Evolutionary conservation across 441 rosid species (phyloP).

Genomic region (Bruguiera hainesii): DNA sequence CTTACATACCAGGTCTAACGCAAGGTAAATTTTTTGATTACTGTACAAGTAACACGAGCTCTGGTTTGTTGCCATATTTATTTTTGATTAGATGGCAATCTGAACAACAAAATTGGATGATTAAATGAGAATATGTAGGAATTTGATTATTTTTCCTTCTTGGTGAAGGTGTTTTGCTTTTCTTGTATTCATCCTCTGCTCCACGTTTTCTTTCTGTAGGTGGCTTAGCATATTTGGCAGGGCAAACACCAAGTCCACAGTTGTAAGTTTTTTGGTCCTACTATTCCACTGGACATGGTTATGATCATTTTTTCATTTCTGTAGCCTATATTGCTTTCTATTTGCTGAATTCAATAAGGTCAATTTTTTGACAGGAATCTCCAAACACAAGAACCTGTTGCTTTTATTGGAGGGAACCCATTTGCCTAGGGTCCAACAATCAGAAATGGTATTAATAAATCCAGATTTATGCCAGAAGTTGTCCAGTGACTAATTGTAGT

Average conservation of each 20-base stretch:
- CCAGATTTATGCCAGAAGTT: constrained; percentile 16
- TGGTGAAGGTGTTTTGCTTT: background rate
- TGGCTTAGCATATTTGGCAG: constrained; percentile 62
- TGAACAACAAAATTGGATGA: constrained; percentile 10
- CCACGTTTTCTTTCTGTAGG: constrained; percentile 43
- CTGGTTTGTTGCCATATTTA: background rate
- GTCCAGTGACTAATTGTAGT: constrained; percentile 10
- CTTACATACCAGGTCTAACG: constrained; percentile 45
- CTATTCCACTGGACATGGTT: constrained; percentile 5
- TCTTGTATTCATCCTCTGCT: background rate
- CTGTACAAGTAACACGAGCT: background rate
- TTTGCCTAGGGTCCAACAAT: constrained; percentile 47
- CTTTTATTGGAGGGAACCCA: constrained; percentile 80
- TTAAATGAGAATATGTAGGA: background rate
- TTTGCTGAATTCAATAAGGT: background rate
- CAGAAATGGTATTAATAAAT: constrained; percentile 11
- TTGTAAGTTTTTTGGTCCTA: constrained; percentile 49
- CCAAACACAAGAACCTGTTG: constrained; percentile 64
- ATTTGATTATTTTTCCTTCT: background rate
- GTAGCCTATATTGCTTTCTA: background rate
- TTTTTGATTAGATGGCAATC: constrained; percentile 8
- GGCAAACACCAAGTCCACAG: constrained; percentile 55
- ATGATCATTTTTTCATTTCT: background rate
- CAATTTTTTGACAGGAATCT: constrained; percentile 43
- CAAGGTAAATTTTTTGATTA: constrained; percentile 43